phyloP scores from a whole-genome alignment of 2,329 filamentous ascomycete species.

The Talaromyces islandicus region DNA sequence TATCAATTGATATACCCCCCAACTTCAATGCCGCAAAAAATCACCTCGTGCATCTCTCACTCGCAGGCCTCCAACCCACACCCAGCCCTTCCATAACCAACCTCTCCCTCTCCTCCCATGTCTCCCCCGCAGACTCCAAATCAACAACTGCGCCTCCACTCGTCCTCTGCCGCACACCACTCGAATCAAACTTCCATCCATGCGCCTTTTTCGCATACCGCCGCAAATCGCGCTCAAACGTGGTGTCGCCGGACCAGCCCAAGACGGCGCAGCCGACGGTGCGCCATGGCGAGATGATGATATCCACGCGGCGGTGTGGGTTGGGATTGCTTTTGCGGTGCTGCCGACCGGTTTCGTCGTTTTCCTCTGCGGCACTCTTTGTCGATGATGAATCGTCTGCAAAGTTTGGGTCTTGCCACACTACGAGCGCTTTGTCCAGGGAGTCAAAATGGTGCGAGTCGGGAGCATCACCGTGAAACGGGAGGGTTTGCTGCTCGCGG shows the following conservation, averaged over 20 bases:
- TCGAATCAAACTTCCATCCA: constrained; percentile 83
- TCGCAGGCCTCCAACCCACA: constrained; percentile 60
- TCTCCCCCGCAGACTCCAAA: constrained; percentile 51
- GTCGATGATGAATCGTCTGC: constrained; percentile 21
- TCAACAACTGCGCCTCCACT: constrained; percentile 66
- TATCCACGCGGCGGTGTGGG: constrained; percentile 79
- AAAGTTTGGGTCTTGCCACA: constrained; percentile 71
- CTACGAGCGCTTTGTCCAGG: constrained; percentile 84
- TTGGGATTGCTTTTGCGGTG: constrained; percentile 57
- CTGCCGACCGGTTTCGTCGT: neutral
- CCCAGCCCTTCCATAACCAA: constrained; percentile 73
- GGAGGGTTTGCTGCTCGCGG: constrained; percentile 61
- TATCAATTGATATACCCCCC: neutral
- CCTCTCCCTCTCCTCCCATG: constrained; percentile 67
- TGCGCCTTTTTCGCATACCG: constrained; percentile 68
- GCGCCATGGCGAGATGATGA: constrained; percentile 83
- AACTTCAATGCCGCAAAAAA: neutral
- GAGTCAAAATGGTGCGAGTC: constrained; percentile 70
- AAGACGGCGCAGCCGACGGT: constrained; percentile 82
- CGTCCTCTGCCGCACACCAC: constrained; percentile 64
- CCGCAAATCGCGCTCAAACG: constrained; percentile 80
- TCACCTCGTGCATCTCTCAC: constrained; percentile 62
- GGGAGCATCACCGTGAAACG: constrained; percentile 43
- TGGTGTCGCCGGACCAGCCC: constrained; percentile 84
- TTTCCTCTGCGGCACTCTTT: neutral